phyloP scores from a whole-genome alignment of 2,329 filamentous ascomycete species.

The Tricladium varicosporioides region DNA sequence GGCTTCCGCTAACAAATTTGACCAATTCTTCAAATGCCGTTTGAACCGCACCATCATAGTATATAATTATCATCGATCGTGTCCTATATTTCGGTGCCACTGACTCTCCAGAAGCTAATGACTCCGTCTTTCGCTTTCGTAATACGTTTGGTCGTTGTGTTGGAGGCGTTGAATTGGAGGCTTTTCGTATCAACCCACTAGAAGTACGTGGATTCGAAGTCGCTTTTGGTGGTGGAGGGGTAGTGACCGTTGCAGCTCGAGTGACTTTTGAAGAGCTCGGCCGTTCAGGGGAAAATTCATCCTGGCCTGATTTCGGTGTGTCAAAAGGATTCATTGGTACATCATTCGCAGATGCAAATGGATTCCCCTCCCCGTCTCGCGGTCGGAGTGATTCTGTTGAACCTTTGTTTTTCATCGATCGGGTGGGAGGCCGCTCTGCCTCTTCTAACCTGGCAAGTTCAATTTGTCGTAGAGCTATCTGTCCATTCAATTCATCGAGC shows the following conservation, averaged over 20 bases:
- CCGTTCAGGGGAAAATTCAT: constrained; percentile 3
- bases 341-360: constrained; percentile 18
- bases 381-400: constrained; percentile 35
- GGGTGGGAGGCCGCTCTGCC: constrained; percentile 34
- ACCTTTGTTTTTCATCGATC: constrained; percentile 35
- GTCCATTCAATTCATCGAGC: constrained; percentile 57
- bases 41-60: constrained; percentile 87
- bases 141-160: constrained; percentile 20
- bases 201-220: constrained; percentile 13
- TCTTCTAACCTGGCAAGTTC: constrained; percentile 53
- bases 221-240: constrained; percentile 15
- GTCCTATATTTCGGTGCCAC: constrained; percentile 54
- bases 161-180: constrained; percentile 21
- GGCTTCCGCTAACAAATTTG: constrained; percentile 73
- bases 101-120: constrained; percentile 31
- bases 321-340: constrained; percentile 16
- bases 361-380: constrained; percentile 26
- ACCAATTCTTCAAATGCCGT: constrained; percentile 80
- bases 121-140: constrained; percentile 35
- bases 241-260: constrained; percentile 12
- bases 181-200: constrained; percentile 20
- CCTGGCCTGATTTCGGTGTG: constrained; percentile 17
- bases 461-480: constrained; percentile 60
- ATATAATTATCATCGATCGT: constrained; percentile 79
- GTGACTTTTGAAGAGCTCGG: constrained; percentile 20